These are phyloP conservation scores for Astragalus glycyphyllos DNA, from an alignment of 306 rosid genomes.

Conservation along the genomic window DNA sequence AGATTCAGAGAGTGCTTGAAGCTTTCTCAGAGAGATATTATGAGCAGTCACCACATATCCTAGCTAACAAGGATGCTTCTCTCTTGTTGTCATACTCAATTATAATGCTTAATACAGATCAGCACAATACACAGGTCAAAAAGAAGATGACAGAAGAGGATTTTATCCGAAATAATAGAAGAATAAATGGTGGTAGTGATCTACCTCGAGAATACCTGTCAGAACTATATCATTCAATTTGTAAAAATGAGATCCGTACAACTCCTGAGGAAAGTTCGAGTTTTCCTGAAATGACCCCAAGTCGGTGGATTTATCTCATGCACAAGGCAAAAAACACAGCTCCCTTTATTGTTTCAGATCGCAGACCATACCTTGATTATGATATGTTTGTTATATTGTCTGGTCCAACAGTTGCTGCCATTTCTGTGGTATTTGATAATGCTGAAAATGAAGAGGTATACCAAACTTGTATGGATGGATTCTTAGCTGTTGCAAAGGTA, in stretches of 20 bases:
- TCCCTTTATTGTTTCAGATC: conserved; percentile 86
- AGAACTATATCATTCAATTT: conserved; percentile 81
- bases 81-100: conserved; percentile 79
- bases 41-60: conserved; percentile 79
- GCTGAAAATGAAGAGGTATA: conserved; percentile 88
- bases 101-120: too few species aligned
- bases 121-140: conserved; percentile 65
- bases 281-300: conserved; percentile 90
- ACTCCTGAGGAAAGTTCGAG: conserved; percentile 90
- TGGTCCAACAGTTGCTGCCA: conserved; percentile 95
- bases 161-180: conserved; percentile 87
- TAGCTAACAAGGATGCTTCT: conserved; percentile 94
- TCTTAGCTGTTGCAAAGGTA: conserved; percentile 88
- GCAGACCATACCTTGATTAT: conserved; percentile 82
- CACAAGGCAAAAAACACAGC: conserved; percentile 77
- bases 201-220: conserved; percentile 84
- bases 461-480: conserved; percentile 93
- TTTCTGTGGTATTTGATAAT: conserved; percentile 96
- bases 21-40: conserved; percentile 98
- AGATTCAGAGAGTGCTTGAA: conserved; percentile 97
- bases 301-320: conserved; percentile 93
- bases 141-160: conserved; percentile 97
- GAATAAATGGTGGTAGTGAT: conserved; percentile 90
- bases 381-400: conserved; percentile 93
- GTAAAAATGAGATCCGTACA: conserved; percentile 93